Conservation (phyloP, 768 basidiomycete species). For the Podaxis sp. region DNA sequence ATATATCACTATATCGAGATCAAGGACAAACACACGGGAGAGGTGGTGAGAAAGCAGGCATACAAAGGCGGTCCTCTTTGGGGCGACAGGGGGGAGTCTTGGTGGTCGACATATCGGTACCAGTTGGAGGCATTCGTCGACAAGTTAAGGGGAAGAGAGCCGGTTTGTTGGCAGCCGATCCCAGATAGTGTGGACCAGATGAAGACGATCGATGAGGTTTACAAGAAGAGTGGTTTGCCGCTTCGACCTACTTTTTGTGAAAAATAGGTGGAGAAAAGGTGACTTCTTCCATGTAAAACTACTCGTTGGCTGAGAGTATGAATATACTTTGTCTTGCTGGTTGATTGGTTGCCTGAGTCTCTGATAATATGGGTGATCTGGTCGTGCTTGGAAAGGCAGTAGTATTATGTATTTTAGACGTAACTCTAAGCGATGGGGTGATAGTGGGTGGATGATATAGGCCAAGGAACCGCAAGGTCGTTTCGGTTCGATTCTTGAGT, state of each 20-base stretch:
- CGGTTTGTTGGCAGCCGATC: slow-evolving; percentile 48
- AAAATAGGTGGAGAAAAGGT: background rate
- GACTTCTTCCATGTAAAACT: background rate
- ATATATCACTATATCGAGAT: slow-evolving; percentile 46
- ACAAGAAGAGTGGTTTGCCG: slow-evolving; percentile 31
- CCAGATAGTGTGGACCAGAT: slow-evolving; percentile 56
- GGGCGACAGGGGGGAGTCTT: slow-evolving; percentile 42
- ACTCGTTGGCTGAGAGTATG: too few relatives aligned
- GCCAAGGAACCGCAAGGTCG: too few relatives aligned
- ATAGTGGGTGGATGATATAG: too few relatives aligned
- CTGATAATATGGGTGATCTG: too few relatives aligned
- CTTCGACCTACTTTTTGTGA: slow-evolving; percentile 13
- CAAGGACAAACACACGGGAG: slow-evolving; percentile 24
- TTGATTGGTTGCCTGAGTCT: too few relatives aligned
- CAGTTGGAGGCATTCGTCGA: slow-evolving; percentile 67
- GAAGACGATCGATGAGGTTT: slow-evolving; percentile 54
- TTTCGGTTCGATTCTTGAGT: too few relatives aligned
- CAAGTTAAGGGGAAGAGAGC: slow-evolving; percentile 44
- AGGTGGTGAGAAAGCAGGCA: slow-evolving; percentile 35
- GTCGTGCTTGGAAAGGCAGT: too few relatives aligned
- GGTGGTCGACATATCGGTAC: slow-evolving; percentile 55
- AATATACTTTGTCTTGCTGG: background rate
- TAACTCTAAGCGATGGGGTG: too few relatives aligned
- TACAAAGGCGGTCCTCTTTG: slow-evolving; percentile 40
- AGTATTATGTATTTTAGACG: too few relatives aligned